Evolutionary conservation across 345 rosid genomes (phyloP).

Genomic region (Populus pruinosa): DNA sequence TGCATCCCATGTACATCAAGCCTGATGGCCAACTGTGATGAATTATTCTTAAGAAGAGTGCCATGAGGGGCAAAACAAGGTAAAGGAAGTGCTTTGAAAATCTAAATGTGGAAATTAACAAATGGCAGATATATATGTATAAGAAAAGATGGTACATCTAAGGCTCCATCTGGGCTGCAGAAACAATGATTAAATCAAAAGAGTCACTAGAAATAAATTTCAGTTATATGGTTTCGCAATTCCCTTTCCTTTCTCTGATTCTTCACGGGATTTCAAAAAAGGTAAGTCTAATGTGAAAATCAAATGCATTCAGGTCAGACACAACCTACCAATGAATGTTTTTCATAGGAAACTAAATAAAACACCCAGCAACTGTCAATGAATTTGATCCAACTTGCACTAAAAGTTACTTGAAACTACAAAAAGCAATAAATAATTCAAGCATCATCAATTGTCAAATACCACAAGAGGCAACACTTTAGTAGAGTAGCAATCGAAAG

Average conservation of each 20-base stretch:
- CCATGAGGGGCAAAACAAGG: not conserved
- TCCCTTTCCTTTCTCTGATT: not conserved
- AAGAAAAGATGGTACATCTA: not conserved
- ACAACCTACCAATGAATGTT: not conserved
- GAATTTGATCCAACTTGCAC: not conserved
- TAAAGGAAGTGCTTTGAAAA: not conserved
- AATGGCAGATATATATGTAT: not conserved
- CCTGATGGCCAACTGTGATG: not conserved
- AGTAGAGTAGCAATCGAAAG: not conserved
- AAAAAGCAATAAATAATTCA: not conserved
- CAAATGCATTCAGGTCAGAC: not conserved
- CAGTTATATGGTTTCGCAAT: not conserved
- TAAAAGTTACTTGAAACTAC: not conserved
- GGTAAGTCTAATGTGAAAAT: not conserved
- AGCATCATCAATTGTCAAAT: not conserved
- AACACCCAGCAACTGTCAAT: not conserved
- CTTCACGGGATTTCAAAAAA: not conserved
- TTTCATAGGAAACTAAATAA: not conserved
- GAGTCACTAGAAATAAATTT: not conserved
- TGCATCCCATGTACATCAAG: not conserved
- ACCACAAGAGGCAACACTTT: not conserved
- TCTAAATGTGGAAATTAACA: not conserved
- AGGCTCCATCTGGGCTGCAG: not conserved
- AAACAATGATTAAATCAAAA: not conserved
- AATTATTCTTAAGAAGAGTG: not conserved